These are phyloP conservation scores for Solanum hybrid DNA, from an alignment of 305 asterid genomes.

Conservation along the genomic window DNA sequence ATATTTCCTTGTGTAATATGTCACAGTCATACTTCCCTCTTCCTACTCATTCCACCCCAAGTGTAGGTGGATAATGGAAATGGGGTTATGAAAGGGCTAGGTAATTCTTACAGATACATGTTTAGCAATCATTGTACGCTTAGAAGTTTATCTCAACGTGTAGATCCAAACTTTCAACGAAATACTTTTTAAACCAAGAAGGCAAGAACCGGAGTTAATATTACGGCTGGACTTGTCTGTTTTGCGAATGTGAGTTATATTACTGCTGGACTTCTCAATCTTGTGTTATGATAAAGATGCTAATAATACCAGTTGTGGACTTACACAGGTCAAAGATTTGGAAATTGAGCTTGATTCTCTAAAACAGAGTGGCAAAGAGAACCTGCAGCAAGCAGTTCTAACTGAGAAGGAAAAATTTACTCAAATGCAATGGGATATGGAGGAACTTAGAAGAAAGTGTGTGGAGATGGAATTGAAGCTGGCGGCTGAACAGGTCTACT, in stretches of 20 bases:
- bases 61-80: background rate
- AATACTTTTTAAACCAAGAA: background rate
- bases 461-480: slow-evolving; percentile 45
- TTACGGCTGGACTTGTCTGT: background rate
- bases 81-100: background rate
- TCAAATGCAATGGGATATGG: slow-evolving; percentile 64
- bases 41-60: background rate
- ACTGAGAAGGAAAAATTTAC: slow-evolving; percentile 45
- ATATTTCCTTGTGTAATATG: background rate
- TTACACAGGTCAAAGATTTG: slow-evolving; percentile 52
- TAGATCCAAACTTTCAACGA: background rate
- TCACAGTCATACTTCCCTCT: background rate
- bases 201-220: background rate
- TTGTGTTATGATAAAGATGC: background rate
- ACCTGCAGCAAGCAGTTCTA: slow-evolving; percentile 43
- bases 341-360: slow-evolving; percentile 46
- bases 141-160: background rate
- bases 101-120: background rate
- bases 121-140: background rate
- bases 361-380: slow-evolving; percentile 42
- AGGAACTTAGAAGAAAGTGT: slow-evolving; percentile 46
- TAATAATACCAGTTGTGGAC: background rate
- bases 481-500: slow-evolving; percentile 42
- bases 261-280: background rate
- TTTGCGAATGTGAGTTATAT: background rate